Percentiles rank a stretch among this genome's conserved stretches.
Conservation (phyloP, 768 basidiomycete species). For the Kwoniella newhampshirensis region DNA sequence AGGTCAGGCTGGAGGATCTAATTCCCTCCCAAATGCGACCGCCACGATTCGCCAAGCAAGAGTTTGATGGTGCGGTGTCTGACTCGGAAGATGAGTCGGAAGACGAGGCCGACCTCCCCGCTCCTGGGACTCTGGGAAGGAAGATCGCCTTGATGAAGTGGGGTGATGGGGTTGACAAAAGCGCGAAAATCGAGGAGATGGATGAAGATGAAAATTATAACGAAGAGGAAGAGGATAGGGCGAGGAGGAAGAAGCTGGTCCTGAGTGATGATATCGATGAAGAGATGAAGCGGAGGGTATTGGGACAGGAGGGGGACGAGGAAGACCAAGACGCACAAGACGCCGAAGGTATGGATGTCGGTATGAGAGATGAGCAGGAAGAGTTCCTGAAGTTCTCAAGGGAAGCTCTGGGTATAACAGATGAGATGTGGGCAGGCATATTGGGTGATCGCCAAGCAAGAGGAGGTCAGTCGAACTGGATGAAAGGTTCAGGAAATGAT, state of each 20-base stretch:
- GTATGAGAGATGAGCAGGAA: slow-evolving; percentile 89
- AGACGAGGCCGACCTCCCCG: slow-evolving; percentile 48
- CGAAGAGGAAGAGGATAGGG: slow-evolving; percentile 26
- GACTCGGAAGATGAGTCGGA: slow-evolving; percentile 73
- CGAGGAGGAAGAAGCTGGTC: slow-evolving; percentile 9
- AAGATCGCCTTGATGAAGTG: slow-evolving; percentile 43
- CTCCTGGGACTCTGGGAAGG: slow-evolving; percentile 37
- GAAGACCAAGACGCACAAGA: slow-evolving; percentile 64
- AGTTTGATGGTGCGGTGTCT: slow-evolving; percentile 78
- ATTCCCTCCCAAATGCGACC: slow-evolving; percentile 58
- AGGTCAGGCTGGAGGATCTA: slow-evolving; percentile 7
- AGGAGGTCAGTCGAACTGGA: slow-evolving; percentile 65
- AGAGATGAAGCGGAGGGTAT: slow-evolving; percentile 33
- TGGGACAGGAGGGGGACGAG: slow-evolving; percentile 38
- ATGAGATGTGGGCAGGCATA: slow-evolving; percentile 88
- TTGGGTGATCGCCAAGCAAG: slow-evolving; percentile 70
- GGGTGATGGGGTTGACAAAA: slow-evolving; percentile 23
- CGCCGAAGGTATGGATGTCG: slow-evolving; percentile 58
- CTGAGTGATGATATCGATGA: slow-evolving; percentile 36
- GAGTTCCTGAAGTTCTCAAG: slow-evolving; percentile 95
- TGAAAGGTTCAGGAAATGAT: too few species aligned
- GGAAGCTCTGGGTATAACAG: slow-evolving; percentile 81
- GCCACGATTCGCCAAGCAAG: slow-evolving; percentile 76
- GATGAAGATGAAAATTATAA: slow-evolving; percentile 34
- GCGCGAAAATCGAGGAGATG: slow-evolving; percentile 27